Conservation (phyloP, 2,329 filamentous ascomycete genomes). For the Sphaerulina populicola region DNA sequence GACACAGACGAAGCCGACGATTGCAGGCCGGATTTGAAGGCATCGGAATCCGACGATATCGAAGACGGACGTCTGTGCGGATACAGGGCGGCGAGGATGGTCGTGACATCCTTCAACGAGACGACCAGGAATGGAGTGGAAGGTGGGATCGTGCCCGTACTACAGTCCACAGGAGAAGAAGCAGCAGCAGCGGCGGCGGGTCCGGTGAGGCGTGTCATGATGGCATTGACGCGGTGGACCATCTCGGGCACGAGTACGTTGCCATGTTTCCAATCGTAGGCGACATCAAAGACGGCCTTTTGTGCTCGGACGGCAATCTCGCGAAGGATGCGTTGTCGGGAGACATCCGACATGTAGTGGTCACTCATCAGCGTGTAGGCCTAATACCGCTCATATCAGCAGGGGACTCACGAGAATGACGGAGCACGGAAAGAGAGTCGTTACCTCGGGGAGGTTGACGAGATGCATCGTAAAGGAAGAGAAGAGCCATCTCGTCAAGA, state of each 20-base stretch:
- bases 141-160: not conserved
- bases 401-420: not conserved
- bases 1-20: conserved; percentile 46
- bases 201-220: conserved; percentile 41
- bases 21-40: conserved; percentile 41
- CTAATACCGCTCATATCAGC: conserved; percentile 38
- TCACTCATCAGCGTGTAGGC: conserved; percentile 63
- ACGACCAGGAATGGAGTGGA: conserved; percentile 17
- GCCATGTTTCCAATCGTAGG: conserved; percentile 57
- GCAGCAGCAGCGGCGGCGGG: not conserved
- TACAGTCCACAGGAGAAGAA: too few species aligned
- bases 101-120: conserved; percentile 72
- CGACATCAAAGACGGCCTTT: conserved; percentile 68
- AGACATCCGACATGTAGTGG: conserved; percentile 86
- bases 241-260: conserved; percentile 56
- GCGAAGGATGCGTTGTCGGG: conserved; percentile 63
- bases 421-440: conserved; percentile 8
- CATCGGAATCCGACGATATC: conserved; percentile 39
- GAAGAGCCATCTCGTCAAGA: conserved; percentile 89
- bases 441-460: conserved; percentile 79
- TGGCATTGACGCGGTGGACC: conserved; percentile 61
- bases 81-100: conserved; percentile 74
- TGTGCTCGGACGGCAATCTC: conserved; percentile 75
- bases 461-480: conserved; percentile 75
- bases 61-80: conserved; percentile 63